A percentile compares a stretch with the other conserved stretches of the same genome.
Conservation (phyloP, 1,284 basidiomycete genomes). For the Porogramme epimiltina region DNA sequence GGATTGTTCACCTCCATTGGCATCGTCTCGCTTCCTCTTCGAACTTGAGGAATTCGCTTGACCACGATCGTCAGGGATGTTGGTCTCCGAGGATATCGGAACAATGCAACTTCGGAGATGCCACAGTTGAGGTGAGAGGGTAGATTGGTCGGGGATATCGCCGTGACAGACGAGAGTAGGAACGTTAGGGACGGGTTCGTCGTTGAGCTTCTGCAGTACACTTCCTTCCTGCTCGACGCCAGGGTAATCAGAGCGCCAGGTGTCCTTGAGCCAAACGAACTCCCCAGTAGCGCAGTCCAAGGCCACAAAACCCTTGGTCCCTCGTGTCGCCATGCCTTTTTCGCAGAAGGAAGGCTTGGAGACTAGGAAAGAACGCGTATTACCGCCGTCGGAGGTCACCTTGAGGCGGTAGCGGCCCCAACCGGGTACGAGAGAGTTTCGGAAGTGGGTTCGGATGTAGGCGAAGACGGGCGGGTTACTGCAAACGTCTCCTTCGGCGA, state of each 20-base stretch:
- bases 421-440: neutral
- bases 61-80: neutral
- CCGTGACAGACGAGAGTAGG: slow-evolving; percentile 14
- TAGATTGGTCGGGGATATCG: slow-evolving; percentile 9
- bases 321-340: slow-evolving; percentile 2
- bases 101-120: too few species aligned
- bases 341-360: slow-evolving; percentile 5
- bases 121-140: slow-evolving; percentile 1
- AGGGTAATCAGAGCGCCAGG: slow-evolving; percentile 6
- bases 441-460: slow-evolving; percentile 6
- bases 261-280: slow-evolving; percentile 16
- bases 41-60: neutral
- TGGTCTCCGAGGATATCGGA: neutral
- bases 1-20: too few species aligned
- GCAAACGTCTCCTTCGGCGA: neutral
- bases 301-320: slow-evolving; percentile 6
- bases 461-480: neutral
- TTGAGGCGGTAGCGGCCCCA: slow-evolving; percentile 1
- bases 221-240: slow-evolving; percentile 7
- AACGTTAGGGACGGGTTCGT: neutral
- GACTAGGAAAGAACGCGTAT: slow-evolving; percentile 7
- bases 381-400: neutral
- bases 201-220: slow-evolving; percentile 4
- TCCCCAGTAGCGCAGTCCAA: neutral
- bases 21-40: too few species aligned